A percentile compares a stretch with the other conserved stretches of the same genome.
Conservation (phyloP, 257 asterid species). For the Plantago ovata region DNA sequence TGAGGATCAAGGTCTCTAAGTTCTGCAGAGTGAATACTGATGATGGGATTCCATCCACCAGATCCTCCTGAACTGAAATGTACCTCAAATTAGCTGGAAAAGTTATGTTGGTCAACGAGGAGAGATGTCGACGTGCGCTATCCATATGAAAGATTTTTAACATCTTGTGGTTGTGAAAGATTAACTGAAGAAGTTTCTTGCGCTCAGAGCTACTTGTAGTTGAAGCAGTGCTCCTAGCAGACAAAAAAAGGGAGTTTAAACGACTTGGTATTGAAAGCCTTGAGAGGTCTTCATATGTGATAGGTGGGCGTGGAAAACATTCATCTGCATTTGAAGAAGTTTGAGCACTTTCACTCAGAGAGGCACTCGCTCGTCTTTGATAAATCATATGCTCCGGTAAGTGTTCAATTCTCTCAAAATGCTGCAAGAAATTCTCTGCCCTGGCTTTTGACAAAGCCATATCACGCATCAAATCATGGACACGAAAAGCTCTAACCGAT, state of each 20-base stretch:
- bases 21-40: background rate
- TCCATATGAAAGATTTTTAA: background rate
- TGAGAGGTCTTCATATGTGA: background rate
- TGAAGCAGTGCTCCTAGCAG: too few species aligned
- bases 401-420: background rate
- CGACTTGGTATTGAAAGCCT: constrained; percentile 2
- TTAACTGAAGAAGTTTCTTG: background rate
- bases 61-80: background rate
- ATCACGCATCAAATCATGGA: constrained; percentile 5
- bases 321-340: background rate
- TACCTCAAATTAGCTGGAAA: background rate
- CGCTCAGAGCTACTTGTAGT: background rate
- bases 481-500: background rate
- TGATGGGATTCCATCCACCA: background rate
- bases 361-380: constrained; percentile 2
- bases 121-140: background rate
- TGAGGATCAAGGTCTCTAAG: constrained; percentile 8
- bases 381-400: background rate
- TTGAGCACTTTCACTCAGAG: background rate
- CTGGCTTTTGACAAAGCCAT: background rate
- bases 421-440: constrained; percentile 1
- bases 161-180: background rate
- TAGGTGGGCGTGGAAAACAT: background rate
- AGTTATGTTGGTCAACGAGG: too few species aligned
- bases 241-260: background rate